Conservation (phyloP, 202 grass and related monocot genomes). For the Setaria italica region DNA sequence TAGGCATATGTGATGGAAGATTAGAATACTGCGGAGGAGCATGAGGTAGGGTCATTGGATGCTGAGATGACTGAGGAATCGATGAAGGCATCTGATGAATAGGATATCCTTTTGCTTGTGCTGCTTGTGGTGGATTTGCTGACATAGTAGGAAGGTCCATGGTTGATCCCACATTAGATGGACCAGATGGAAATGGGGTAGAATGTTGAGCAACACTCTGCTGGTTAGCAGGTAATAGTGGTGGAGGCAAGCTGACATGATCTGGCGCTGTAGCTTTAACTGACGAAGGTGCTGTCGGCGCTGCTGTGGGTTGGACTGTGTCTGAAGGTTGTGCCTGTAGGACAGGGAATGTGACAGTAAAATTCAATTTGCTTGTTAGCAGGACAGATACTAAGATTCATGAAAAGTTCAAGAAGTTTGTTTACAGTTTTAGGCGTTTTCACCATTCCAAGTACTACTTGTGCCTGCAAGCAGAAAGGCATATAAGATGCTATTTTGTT, state of each 20-base stretch:
- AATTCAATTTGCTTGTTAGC: slow-evolving; percentile 33
- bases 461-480: slow-evolving; percentile 62
- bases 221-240: slow-evolving; percentile 49
- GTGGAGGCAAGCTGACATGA: slow-evolving; percentile 54
- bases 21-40: slow-evolving; percentile 65
- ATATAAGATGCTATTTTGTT: slow-evolving; percentile 30
- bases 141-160: slow-evolving; percentile 53
- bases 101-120: slow-evolving; percentile 61
- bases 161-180: slow-evolving; percentile 48
- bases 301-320: slow-evolving; percentile 42
- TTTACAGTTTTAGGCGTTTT: slow-evolving; percentile 74
- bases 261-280: slow-evolving; percentile 51
- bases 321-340: slow-evolving; percentile 61
- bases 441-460: slow-evolving; percentile 98
- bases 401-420: slow-evolving; percentile 5
- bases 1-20: slow-evolving; percentile 63
- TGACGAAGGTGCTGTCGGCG: slow-evolving; percentile 42
- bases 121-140: slow-evolving; percentile 49
- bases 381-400: slow-evolving; percentile 35
- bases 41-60: slow-evolving; percentile 61
- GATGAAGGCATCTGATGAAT: slow-evolving; percentile 51
- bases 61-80: slow-evolving; percentile 60
- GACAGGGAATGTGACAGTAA: slow-evolving; percentile 47
- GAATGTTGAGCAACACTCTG: slow-evolving; percentile 56
- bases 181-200: slow-evolving; percentile 41